Evolutionary conservation across 306 rosid genomes (phyloP).

Genomic region (Lablab purpureus): DNA sequence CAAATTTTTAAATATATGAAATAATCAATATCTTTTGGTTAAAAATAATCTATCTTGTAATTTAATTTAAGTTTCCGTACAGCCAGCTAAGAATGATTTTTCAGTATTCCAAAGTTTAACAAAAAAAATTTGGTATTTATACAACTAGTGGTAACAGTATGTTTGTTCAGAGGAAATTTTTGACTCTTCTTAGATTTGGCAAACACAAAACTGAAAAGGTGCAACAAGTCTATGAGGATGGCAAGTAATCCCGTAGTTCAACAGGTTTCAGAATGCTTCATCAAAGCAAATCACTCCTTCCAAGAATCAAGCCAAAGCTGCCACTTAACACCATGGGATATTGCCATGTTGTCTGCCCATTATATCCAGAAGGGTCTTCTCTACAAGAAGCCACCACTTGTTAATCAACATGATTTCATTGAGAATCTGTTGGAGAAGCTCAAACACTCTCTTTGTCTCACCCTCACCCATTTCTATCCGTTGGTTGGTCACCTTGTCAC

Average conservation of each 20-base stretch:
- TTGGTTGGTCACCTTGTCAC: slow-evolving; percentile 59
- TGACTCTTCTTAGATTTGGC: neutral
- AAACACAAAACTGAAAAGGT: neutral
- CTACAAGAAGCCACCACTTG: neutral
- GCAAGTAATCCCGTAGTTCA: neutral
- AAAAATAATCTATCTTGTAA: no score
- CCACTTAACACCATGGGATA: slow-evolving; percentile 3
- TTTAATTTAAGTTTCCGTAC: no score
- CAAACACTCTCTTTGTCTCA: slow-evolving; percentile 54
- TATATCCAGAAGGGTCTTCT: slow-evolving; percentile 26
- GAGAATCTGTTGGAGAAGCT: slow-evolving; percentile 48
- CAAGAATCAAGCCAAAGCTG: neutral
- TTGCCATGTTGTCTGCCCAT: slow-evolving; percentile 11
- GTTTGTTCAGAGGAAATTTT: neutral
- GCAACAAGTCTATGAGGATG: neutral
- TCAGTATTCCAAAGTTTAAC: neutral
- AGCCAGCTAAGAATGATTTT: neutral
- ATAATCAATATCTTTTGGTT: no score
- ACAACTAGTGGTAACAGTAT: neutral
- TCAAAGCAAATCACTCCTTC: neutral
- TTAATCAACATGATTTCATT: slow-evolving; percentile 22
- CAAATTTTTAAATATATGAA: no score
- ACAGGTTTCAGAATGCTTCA: neutral
- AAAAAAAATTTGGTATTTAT: neutral
- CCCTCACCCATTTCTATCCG: slow-evolving; percentile 68